Conservation (phyloP, 2,329 filamentous ascomycete species). For the Neoascochyta sp. region DNA sequence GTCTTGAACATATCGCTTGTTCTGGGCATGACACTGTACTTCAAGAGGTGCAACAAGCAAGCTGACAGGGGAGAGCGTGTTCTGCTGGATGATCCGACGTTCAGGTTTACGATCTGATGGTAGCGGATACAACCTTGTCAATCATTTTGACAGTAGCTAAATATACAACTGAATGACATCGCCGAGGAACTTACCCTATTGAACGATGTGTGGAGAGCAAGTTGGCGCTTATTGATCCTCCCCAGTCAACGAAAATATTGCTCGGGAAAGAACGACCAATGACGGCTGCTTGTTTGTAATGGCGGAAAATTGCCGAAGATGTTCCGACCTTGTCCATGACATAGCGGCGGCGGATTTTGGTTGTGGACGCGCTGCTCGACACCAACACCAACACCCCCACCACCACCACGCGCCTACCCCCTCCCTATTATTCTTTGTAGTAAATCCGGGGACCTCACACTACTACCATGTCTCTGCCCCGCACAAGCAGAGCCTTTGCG, state of each 20-base stretch:
- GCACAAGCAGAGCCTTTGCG: constrained; percentile 21
- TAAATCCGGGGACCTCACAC: constrained; percentile 1
- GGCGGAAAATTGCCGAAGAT: too few relatives aligned
- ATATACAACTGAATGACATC: too few relatives aligned
- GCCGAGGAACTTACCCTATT: too few relatives aligned
- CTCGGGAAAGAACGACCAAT: too few relatives aligned
- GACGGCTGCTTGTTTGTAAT: too few relatives aligned
- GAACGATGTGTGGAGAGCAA: too few relatives aligned
- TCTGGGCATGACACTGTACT: constrained; percentile 16
- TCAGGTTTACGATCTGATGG: constrained; percentile 20
- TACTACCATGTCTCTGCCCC: constrained; percentile 32
- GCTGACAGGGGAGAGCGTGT: constrained; percentile 22
- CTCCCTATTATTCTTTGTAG: constrained; percentile 1
- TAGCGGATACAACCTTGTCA: too few relatives aligned
- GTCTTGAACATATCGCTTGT: constrained; percentile 18
- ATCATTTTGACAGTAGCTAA: too few relatives aligned
- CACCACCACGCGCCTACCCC: constrained; percentile 4
- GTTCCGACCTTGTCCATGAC: too few relatives aligned
- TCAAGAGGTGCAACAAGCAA: constrained; percentile 19
- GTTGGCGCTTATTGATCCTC: too few relatives aligned
- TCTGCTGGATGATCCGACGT: constrained; percentile 19
- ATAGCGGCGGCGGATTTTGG: constrained; percentile 19
- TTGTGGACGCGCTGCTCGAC: too few relatives aligned
- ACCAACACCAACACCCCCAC: constrained; percentile 13
- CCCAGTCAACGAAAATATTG: too few relatives aligned